Evolutionary conservation across 164 flowering plant genomes (phyloP), one percentile per base, ranked within the genome.

Genomic region (Pachysandra terminalis): DNA sequence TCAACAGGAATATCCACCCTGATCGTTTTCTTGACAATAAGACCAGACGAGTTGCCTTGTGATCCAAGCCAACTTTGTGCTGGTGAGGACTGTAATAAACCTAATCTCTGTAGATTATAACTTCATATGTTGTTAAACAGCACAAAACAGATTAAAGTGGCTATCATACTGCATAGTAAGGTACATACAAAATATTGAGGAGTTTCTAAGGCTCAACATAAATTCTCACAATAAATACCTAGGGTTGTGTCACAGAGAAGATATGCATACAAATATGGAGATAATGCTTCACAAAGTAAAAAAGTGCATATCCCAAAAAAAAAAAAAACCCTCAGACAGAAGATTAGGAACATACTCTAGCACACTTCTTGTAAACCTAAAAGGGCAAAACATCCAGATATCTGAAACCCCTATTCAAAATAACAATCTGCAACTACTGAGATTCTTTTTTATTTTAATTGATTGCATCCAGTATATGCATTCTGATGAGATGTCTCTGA

Each of bases 1-100:
- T 87, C 96, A 19, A 89, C 88, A n/a, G 98, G 98, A 77, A 95
- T 88, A 77, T 95, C 99, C 73, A 95, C 90, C 81, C 98, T 80
- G 49, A 95, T 79, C 17, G 96, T 83, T 82, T 82, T 84, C 86
- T 89, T 92, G 68, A 88, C 97, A 65, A 90, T 78, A 58, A 90
- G 85, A 70, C 96, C 88, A 3, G 97, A 94, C 23, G 98, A 88
- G 75, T 85, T 86, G 67, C 87, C 80, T 67, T 84, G 98, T 63
- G 99, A 83, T 69, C 86, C 87, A 66, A 87, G 79, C 99, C 99
- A 95, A 68, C 81, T 86, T 53, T 83, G 97, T 53, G 86, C 75
- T 56, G 96, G 69, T 51, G 97, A 77, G 14, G 87, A 75, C 60
- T 83, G 95, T 61, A 83, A 40, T 68, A 85, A 64, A 64, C 96